phyloP scores from a whole-genome alignment of 768 basidiomycete species.

The Pholiota microspora region DNA sequence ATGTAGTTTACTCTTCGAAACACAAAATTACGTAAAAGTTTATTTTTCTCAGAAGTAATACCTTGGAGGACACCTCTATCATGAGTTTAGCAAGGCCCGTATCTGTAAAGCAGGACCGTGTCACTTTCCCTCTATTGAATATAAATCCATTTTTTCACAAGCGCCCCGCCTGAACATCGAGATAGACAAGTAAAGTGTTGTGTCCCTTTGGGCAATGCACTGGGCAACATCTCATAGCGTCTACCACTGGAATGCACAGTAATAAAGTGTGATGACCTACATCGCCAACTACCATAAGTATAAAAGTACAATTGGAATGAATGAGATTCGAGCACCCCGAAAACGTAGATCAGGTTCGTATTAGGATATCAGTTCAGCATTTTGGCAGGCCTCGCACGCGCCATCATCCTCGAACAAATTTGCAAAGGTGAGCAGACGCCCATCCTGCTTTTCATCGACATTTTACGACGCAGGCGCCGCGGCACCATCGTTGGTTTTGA shows the following conservation, averaged over 20 bases:
- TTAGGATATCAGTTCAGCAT: neutral
- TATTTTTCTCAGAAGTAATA: neutral
- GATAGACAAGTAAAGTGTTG: too few species aligned
- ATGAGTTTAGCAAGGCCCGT: too few species aligned
- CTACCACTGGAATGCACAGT: too few species aligned
- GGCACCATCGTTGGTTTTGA: slow-evolving; percentile 37
- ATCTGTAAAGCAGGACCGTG: too few species aligned
- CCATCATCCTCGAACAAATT: neutral
- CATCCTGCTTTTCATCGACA: neutral
- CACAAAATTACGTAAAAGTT: neutral
- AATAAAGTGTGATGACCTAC: neutral
- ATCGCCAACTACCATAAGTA: neutral
- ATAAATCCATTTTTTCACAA: too few species aligned
- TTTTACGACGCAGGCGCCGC: slow-evolving; percentile 17
- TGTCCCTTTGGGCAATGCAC: too few species aligned
- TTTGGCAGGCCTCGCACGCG: neutral
- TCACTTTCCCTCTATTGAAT: too few species aligned
- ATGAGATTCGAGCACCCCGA: neutral
- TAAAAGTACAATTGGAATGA: neutral
- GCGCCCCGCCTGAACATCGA: too few species aligned
- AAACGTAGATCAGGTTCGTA: neutral
- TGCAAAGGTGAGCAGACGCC: too few species aligned
- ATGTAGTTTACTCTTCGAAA: neutral
- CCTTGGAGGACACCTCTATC: too few species aligned
- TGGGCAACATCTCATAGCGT: too few species aligned